These are phyloP conservation scores for Scheffersomyces titani DNA, from an alignment of 1,139 yeast genomes.

Conservation along the genomic window DNA sequence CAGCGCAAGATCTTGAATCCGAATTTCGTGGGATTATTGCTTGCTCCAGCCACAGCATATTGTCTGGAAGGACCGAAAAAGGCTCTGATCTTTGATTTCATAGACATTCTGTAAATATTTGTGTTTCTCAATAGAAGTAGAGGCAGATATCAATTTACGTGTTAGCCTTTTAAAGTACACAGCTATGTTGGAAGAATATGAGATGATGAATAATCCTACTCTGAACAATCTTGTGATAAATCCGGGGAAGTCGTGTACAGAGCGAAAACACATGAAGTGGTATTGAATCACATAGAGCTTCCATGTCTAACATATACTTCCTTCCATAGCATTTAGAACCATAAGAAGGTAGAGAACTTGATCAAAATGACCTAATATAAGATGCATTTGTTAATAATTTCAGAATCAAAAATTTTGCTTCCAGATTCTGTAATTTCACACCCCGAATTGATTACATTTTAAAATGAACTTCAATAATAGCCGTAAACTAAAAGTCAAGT, in stretches of 20 bases:
- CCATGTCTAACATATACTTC: not conserved
- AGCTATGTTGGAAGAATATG: not conserved
- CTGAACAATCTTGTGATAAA: not conserved
- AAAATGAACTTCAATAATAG: too few relatives aligned
- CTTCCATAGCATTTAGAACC: too few relatives aligned
- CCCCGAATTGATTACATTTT: not conserved
- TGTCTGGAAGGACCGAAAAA: constrained; percentile 55
- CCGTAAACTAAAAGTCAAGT: too few relatives aligned
- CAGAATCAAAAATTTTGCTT: not conserved
- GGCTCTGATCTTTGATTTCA: constrained; percentile 38
- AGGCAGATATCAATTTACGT: not conserved
- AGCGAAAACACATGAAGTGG: not conserved
- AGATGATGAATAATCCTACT: not conserved
- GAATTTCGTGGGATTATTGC: constrained; percentile 62
- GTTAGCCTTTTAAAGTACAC: not conserved
- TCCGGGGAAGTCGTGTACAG: not conserved
- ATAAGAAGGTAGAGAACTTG: too few relatives aligned
- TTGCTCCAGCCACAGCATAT: constrained; percentile 77
- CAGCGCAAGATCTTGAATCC: constrained; percentile 72
- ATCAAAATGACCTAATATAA: too few relatives aligned
- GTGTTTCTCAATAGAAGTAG: not conserved
- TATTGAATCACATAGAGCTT: too few relatives aligned
- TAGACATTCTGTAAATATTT: constrained; percentile 28
- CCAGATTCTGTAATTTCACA: not conserved
- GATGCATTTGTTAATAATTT: not conserved